phyloP scores from a whole-genome alignment of 352 stramenopile species.

The Pelagophyceae sp. region DNA sequence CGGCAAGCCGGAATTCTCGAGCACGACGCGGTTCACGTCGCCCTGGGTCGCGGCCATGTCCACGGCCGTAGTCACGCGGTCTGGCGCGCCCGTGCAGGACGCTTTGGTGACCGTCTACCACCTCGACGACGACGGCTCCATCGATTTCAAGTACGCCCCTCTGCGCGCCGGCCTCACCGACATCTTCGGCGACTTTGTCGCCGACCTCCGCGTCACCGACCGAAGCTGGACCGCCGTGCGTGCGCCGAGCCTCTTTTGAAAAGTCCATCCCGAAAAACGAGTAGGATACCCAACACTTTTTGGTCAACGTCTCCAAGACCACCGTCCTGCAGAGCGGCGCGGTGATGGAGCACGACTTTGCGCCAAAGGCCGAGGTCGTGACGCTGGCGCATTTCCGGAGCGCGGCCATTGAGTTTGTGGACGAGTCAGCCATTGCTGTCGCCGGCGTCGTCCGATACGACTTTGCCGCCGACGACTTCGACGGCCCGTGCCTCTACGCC shows the following conservation, averaged over 20 bases:
- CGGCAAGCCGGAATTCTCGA: neutral
- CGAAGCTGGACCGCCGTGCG: neutral
- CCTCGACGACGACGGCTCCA: neutral
- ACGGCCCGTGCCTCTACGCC: neutral
- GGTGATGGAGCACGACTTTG: neutral
- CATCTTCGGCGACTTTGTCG: neutral
- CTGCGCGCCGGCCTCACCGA: neutral
- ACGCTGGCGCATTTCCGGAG: neutral
- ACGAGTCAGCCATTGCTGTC: neutral
- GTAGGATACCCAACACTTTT: neutral
- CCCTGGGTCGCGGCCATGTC: neutral
- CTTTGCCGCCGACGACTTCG: neutral
- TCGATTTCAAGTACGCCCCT: neutral
- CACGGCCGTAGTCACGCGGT: neutral
- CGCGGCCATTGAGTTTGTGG: neutral
- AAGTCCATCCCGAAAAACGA: too few relatives aligned
- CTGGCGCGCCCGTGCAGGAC: neutral
- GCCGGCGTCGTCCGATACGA: neutral
- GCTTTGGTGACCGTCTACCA: neutral
- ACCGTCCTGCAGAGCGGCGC: neutral
- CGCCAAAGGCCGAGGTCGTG: neutral
- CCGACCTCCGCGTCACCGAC: neutral
- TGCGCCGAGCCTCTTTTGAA: too few relatives aligned
- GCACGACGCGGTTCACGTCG: too few relatives aligned
- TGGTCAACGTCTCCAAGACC: neutral